Percentiles rank a stretch among this genome's conserved stretches.
Evolutionary conservation across 805 yeast species (phyloP).

Genomic region (Isabelozyma heimii): DNA sequence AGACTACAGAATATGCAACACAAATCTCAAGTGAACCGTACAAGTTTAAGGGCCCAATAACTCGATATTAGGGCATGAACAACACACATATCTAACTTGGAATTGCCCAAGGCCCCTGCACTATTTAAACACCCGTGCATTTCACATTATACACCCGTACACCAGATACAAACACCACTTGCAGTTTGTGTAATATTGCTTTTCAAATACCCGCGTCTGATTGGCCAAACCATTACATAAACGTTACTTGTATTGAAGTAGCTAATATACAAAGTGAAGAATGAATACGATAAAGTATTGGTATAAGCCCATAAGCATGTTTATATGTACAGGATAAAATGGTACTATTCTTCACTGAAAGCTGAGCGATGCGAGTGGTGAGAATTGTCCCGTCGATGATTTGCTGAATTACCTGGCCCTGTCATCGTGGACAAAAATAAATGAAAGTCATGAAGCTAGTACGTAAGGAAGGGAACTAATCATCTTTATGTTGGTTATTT

Average conservation of each 20-base stretch:
- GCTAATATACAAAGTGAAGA: not conserved
- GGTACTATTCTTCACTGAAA: not conserved
- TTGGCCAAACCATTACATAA: not conserved
- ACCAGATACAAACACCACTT: no score
- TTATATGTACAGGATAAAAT: not conserved
- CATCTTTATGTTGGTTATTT: not conserved
- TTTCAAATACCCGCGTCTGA: not conserved
- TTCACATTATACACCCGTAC: no score
- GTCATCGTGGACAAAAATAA: no score
- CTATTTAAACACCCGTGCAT: not conserved
- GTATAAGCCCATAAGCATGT: not conserved
- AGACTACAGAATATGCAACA: no score
- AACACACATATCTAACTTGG: no score
- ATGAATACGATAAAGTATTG: not conserved
- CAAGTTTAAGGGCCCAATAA: no score
- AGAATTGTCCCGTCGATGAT: not conserved
- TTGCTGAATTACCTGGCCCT: not conserved
- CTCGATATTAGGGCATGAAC: no score
- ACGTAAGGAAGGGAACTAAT: no score
- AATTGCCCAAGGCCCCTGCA: no score
- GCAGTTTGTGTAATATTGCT: not conserved
- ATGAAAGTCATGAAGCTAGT: not conserved
- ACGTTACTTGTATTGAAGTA: not conserved
- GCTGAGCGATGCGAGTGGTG: not conserved
- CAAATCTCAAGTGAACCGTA: no score